A percentile compares a stretch with the other conserved stretches of the same genome.
Evolutionary conservation across 208 protist species (phyloP).

Genomic region (Phytomonas sp.): DNA sequence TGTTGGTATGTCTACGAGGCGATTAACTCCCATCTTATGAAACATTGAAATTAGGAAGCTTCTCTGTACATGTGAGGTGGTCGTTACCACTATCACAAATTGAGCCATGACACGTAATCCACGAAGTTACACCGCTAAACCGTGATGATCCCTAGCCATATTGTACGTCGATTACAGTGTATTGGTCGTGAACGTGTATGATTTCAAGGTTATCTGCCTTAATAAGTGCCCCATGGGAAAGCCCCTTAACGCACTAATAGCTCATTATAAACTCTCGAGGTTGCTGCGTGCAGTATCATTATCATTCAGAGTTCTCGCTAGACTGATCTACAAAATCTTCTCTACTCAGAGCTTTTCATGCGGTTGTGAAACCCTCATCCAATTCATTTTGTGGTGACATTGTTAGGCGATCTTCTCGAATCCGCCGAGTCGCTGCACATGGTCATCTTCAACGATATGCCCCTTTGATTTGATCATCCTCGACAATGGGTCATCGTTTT

Average conservation of each 20-base stretch:
- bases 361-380: not conserved
- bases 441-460: not conserved
- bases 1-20: not conserved
- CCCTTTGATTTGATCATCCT: slow-evolving; percentile 6
- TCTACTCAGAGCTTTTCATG: not conserved
- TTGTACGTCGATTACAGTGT: not conserved
- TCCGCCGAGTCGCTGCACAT: not conserved
- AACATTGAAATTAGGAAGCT: not conserved
- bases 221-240: not conserved
- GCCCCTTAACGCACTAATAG: not conserved
- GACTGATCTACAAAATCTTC: not conserved
- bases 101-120: not conserved
- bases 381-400: too few relatives aligned
- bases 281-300: not conserved
- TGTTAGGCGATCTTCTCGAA: not conserved
- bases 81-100: not conserved
- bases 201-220: not conserved
- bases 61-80: not conserved
- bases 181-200: not conserved
- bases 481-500: slow-evolving; percentile 10
- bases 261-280: not conserved
- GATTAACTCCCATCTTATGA: not conserved
- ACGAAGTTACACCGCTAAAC: not conserved
- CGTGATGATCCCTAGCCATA: not conserved
- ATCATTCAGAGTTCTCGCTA: not conserved